These are phyloP conservation scores for Sordaria brevicollis DNA, from an alignment of 495 filamentous ascomycete species.

Conservation along the genomic window DNA sequence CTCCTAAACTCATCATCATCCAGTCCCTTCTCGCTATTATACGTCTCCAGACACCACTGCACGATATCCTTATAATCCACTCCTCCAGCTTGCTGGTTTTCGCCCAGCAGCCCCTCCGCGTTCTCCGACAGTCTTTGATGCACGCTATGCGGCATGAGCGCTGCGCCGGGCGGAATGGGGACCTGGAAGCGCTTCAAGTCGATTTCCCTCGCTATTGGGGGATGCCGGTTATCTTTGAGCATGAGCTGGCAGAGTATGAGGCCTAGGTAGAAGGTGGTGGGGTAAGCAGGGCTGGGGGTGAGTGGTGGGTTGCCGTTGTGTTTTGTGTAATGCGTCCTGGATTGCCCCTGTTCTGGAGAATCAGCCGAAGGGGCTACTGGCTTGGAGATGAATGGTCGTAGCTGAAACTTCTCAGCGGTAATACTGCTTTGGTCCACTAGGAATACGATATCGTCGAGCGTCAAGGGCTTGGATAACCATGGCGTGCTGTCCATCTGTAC, in stretches of 20 bases:
- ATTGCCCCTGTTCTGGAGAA: too few relatives aligned
- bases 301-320: background rate
- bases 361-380: background rate
- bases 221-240: background rate
- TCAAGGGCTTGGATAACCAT: conserved; percentile 4
- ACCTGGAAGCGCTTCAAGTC: background rate
- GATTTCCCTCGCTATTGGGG: background rate
- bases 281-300: background rate
- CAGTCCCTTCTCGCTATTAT: background rate
- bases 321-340: too few relatives aligned
- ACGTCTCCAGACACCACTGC: conserved; percentile 4
- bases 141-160: background rate
- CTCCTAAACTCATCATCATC: conserved; percentile 7
- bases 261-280: conserved; percentile 1
- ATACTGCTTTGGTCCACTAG: background rate
- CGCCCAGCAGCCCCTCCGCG: background rate
- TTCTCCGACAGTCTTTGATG: background rate
- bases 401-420: background rate
- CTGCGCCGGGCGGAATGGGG: background rate
- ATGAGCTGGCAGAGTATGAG: conserved; percentile 3
- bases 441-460: conserved; percentile 7
- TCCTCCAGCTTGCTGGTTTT: background rate
- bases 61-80: background rate
- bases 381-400: background rate
- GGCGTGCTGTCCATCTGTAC: conserved; percentile 5